A percentile compares a stretch with the other conserved stretches of the same genome.
Conservation (phyloP, 2,329 filamentous ascomycete genomes). For the Colletotrichum sp. region DNA sequence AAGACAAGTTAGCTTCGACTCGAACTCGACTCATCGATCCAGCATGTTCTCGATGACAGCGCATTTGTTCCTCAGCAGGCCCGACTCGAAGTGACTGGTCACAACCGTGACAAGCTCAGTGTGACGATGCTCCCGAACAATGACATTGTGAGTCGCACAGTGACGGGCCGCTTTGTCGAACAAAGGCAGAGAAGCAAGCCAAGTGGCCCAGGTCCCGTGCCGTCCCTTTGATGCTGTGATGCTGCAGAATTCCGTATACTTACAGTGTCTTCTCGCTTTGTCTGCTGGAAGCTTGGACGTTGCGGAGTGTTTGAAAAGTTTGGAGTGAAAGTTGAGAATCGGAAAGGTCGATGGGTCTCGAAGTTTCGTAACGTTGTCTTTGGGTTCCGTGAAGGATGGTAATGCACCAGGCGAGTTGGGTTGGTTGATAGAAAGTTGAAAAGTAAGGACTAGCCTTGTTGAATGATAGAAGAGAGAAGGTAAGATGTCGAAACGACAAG, state of each 20-base stretch:
- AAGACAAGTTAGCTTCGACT: slow-evolving; percentile 3
- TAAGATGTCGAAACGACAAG: slow-evolving; percentile 24
- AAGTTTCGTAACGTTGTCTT: slow-evolving; percentile 18
- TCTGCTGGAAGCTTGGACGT: slow-evolving; percentile 13
- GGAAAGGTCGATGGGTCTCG: slow-evolving; percentile 11
- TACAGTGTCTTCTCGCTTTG: slow-evolving; percentile 22
- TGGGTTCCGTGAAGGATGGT: slow-evolving; percentile 21
- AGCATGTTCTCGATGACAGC: slow-evolving; percentile 11
- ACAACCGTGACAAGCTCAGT: not conserved
- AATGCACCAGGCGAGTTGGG: slow-evolving; percentile 30
- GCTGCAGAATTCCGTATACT: slow-evolving; percentile 1
- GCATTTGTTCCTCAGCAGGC: slow-evolving; percentile 12
- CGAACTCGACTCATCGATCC: not conserved
- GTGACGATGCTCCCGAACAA: slow-evolving; percentile 10
- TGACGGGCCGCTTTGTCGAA: slow-evolving; percentile 5
- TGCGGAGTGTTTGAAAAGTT: slow-evolving; percentile 8
- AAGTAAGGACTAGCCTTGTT: slow-evolving; percentile 41
- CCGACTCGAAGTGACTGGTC: slow-evolving; percentile 17
- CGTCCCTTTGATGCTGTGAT: not conserved
- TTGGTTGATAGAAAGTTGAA: slow-evolving; percentile 27
- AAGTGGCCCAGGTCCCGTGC: not conserved
- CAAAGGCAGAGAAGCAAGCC: slow-evolving; percentile 7
- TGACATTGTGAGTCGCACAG: slow-evolving; percentile 15
- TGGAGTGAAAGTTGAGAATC: slow-evolving; percentile 14
- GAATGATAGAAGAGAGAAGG: slow-evolving; percentile 29